Evolutionary conservation across 2,329 filamentous ascomycete genomes (phyloP).

Genomic region (Penicillium sp.): DNA sequence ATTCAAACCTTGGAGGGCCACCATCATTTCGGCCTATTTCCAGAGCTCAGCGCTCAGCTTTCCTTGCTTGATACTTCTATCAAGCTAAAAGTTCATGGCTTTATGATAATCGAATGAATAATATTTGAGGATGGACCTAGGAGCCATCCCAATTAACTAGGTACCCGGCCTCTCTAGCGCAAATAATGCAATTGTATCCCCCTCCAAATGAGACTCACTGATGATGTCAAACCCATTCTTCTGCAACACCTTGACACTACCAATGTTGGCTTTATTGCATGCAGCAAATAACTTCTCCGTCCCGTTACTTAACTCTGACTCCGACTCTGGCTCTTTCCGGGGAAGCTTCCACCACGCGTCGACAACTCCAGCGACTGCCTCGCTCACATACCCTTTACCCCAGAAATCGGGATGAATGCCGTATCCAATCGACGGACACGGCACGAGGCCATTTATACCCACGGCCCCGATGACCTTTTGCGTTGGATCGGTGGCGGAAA

Average conservation of each 20-base stretch:
- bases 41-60: too few species aligned
- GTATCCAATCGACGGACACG: slow-evolving; percentile 23
- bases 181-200: slow-evolving; percentile 18
- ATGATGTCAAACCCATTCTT: slow-evolving; percentile 17
- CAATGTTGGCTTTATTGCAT: slow-evolving; percentile 18
- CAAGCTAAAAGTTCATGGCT: too few species aligned
- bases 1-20: too few species aligned
- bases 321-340: slow-evolving; percentile 1
- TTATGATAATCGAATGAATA: too few species aligned
- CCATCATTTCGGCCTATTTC: too few species aligned
- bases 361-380: slow-evolving; percentile 23
- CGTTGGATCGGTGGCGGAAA: slow-evolving; percentile 9
- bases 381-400: slow-evolving; percentile 25
- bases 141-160: not conserved
- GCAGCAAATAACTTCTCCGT: slow-evolving; percentile 20
- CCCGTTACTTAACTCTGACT: not conserved
- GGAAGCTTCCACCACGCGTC: slow-evolving; percentile 26
- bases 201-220: slow-evolving; percentile 12
- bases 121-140: not conserved
- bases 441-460: slow-evolving; percentile 19
- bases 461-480: slow-evolving; percentile 19
- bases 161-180: slow-evolving; percentile 3
- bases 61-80: too few species aligned
- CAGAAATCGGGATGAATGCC: slow-evolving; percentile 25
- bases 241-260: slow-evolving; percentile 21